Evolutionary conservation across 2,329 filamentous ascomycete species (phyloP), one percentile per base, ranked within the genome.

Genomic region (Akanthomyces dipterigenus): DNA sequence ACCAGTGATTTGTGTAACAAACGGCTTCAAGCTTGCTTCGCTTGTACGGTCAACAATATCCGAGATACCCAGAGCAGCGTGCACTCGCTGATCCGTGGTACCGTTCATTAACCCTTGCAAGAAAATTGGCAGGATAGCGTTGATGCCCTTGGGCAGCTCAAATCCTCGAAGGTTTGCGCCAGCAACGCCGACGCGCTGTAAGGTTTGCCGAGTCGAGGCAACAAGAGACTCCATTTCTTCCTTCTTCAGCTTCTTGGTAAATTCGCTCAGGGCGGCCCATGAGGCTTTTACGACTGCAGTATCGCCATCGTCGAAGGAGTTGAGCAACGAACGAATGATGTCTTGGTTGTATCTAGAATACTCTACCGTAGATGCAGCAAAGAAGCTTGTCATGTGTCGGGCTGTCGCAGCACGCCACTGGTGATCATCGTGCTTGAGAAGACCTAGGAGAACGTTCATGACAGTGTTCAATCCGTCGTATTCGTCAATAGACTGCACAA

Each of bases 171-270:
- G 80, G 69, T 93, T 88, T 45, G 88, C 83, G 31, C 95, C 95
- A 46, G 92, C 79, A 49, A 96, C 90, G 67, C 96, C 95, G 51
- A 98, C 90, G 69, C 93, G 91, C 66, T 90, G 87, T 60, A 99
- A 81, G 1, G 90, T 88, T 73, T 96, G 90, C 63, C 93, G 83
- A 2, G 93, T 96, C 0, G 93, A 95, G 59, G 86, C 79, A 20
- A 96, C 92, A 50, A 99, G 82, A 0, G 89, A 87, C 71, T 99
- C 96, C 95, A 99, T 98, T 76, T 98, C 93, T 72, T 99, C 96
- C 75, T 99, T 99, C 71, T 88, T 88, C 64, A 99, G 83, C 68
- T 87, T 88, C 73, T 93, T 93, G 50, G 93, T 97, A 67, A 99
- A 88, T 62, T 90, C 90, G 67, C 79, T 91, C 63, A 99, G 83